These are phyloP conservation scores for Panicum virgatum DNA, from an alignment of 202 grass and related monocot species.

Conservation along the genomic window DNA sequence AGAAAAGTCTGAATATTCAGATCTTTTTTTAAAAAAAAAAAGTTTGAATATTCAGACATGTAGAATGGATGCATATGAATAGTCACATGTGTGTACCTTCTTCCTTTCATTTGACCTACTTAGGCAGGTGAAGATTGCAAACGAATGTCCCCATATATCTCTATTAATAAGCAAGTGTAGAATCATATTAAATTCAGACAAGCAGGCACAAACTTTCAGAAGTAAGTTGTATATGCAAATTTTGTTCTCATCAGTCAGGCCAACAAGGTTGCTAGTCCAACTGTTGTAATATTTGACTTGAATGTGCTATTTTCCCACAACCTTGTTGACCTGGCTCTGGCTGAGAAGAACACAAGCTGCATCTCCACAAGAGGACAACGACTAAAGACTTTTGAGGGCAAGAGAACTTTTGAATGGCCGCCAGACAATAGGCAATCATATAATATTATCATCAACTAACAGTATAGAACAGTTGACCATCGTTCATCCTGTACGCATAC, in stretches of 20 bases:
- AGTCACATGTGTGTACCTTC: no score
- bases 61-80: background rate
- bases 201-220: background rate
- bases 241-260: background rate
- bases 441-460: background rate
- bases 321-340: background rate
- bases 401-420: background rate
- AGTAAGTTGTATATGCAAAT: background rate
- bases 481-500: background rate
- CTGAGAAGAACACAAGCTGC: background rate
- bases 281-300: background rate
- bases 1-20: background rate
- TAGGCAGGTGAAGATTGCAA: background rate
- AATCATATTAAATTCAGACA: background rate
- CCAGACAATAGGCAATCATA: background rate
- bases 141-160: background rate
- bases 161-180: background rate
- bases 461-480: background rate
- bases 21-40: background rate
- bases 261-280: background rate
- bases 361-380: background rate
- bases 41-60: background rate
- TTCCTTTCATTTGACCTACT: background rate
- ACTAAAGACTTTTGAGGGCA: background rate
- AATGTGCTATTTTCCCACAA: background rate